phyloP scores from a whole-genome alignment of 2,329 filamentous ascomycete genomes.

The Ascochyta clinopodiicola region DNA sequence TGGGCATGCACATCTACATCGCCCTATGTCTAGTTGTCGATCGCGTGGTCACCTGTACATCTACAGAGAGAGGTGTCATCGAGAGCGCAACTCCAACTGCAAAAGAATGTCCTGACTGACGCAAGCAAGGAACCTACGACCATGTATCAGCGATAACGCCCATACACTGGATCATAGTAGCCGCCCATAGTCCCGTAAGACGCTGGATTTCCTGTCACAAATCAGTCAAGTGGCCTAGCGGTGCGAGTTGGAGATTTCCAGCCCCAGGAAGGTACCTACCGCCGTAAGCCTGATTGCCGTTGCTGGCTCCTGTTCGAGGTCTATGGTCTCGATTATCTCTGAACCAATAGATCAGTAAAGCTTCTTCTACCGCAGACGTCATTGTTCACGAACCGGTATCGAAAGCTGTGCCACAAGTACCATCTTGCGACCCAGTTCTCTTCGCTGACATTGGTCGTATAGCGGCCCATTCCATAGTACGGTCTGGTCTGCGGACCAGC shows the following conservation, averaged over 20 bases:
- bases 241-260: background rate
- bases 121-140: background rate
- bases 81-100: background rate
- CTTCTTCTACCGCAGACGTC: background rate
- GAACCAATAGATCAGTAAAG: background rate
- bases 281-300: background rate
- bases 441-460: conserved; percentile 50
- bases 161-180: conserved; percentile 37
- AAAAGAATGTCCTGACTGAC: background rate
- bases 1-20: conserved; percentile 17
- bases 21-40: background rate
- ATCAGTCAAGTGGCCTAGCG: conserved; percentile 10
- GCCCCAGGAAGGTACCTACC: background rate
- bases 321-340: conserved; percentile 46
- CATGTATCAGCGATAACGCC: conserved; percentile 22
- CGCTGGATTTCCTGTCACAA: conserved; percentile 6
- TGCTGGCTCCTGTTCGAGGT: conserved; percentile 8
- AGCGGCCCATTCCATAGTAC: conserved; percentile 53
- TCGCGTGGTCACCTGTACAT: conserved; percentile 21
- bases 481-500: conserved; percentile 49
- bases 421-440: conserved; percentile 60
- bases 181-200: conserved; percentile 6
- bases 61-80: conserved; percentile 23
- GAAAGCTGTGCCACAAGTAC: conserved; percentile 60
- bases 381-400: conserved; percentile 43